Conservation (phyloP, 169 alveolate species). For the Cryptosporidium sp. region DNA sequence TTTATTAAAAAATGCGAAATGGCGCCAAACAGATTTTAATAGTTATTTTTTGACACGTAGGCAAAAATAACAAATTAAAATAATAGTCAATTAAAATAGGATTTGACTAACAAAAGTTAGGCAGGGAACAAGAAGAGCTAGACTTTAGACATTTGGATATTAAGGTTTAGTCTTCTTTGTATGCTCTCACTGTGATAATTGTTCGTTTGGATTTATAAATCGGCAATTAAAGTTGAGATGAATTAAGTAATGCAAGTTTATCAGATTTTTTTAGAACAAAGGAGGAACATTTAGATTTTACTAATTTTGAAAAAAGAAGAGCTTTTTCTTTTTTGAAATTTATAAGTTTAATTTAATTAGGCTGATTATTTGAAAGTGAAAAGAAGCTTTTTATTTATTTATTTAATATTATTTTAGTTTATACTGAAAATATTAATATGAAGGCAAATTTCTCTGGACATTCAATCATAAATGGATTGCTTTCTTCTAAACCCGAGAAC, state of each 20-base stretch:
- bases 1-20: neutral
- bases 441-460: conserved; percentile 11
- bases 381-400: neutral
- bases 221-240: neutral
- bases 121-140: neutral
- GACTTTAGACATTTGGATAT: neutral
- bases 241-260: too few relatives aligned
- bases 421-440: neutral
- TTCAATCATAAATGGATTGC: conserved; percentile 27
- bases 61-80: neutral
- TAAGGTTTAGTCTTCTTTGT: neutral
- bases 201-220: too few relatives aligned
- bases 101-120: neutral
- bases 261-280: too few relatives aligned
- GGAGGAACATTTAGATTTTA: too few relatives aligned
- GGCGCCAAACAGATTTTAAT: neutral
- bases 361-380: neutral
- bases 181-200: neutral
- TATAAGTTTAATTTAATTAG: too few relatives aligned
- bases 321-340: too few relatives aligned
- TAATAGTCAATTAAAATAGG: neutral
- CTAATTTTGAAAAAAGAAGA: too few relatives aligned
- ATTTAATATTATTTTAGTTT: too few relatives aligned
- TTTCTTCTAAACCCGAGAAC: neutral
- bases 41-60: conserved; percentile 33